A percentile compares a stretch with the other conserved stretches of the same genome.
Evolutionary conservation across 345 rosid genomes (phyloP).

Genomic region (Moricandia arvensis): DNA sequence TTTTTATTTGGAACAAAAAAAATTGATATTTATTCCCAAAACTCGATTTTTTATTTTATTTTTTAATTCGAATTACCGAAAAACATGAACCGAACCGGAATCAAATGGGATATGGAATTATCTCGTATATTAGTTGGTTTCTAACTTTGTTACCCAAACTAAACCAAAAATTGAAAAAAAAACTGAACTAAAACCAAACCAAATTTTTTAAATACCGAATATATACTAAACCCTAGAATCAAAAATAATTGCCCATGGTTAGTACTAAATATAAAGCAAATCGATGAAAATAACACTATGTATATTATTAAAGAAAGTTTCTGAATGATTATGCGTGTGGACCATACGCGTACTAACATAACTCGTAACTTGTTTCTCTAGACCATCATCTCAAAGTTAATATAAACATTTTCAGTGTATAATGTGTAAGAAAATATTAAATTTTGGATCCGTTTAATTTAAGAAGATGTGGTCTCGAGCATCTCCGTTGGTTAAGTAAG

Average conservation of each 20-base stretch:
- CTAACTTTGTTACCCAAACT: no score
- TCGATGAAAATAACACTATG: background rate
- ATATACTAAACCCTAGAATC: no score
- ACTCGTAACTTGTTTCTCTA: background rate
- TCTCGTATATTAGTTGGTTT: no score
- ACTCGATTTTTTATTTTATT: no score
- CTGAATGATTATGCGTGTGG: background rate
- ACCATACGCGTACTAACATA: constrained; percentile 1
- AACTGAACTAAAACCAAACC: background rate
- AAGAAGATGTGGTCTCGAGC: background rate
- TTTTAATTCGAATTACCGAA: no score
- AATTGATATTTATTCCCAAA: no score
- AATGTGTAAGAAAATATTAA: background rate
- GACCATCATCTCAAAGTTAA: background rate
- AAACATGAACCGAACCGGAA: no score
- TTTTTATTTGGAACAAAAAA: no score
- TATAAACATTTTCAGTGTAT: background rate
- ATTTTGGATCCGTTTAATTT: background rate
- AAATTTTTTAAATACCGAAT: background rate
- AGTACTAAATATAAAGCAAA: background rate
- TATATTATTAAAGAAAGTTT: background rate
- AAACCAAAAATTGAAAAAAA: no score
- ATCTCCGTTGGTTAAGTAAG: background rate
- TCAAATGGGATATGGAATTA: no score
- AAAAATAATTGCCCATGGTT: no score